Conservation (phyloP, 2,329 filamentous ascomycete genomes). For the Nemania sp. region DNA sequence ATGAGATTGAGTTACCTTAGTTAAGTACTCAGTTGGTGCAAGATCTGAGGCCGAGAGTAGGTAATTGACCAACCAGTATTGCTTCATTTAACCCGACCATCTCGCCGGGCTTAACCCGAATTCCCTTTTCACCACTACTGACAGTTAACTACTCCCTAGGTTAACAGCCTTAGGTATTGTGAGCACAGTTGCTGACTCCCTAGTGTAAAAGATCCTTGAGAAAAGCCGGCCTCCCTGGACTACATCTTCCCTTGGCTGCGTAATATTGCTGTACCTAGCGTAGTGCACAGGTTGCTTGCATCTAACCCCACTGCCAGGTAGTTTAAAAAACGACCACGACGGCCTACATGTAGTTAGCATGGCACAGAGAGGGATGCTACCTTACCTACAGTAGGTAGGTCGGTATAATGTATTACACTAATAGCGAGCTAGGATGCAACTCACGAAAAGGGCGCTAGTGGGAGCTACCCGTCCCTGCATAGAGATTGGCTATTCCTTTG, state of each 20-base stretch:
- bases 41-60: no score
- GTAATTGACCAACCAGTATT: no score
- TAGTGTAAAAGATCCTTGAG: constrained; percentile 21
- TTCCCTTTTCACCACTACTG: no score
- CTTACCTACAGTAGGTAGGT: neutral
- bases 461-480: constrained; percentile 38
- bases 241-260: constrained; percentile 34
- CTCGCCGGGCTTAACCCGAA: no score
- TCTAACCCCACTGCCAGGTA: constrained; percentile 21
- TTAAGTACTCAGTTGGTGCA: no score
- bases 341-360: no score
- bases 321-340: neutral
- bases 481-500: constrained; percentile 37
- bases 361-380: neutral
- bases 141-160: no score
- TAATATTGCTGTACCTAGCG: constrained; percentile 36
- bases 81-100: no score
- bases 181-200: constrained; percentile 1
- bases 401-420: no score
- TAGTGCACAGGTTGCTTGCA: constrained; percentile 17
- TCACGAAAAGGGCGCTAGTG: constrained; percentile 35
- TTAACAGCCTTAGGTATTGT: neutral
- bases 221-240: constrained; percentile 24
- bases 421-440: neutral
- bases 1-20: no score